Conservation (phyloP, 2,329 filamentous ascomycete genomes). For the Sporothrix inflata region DNA sequence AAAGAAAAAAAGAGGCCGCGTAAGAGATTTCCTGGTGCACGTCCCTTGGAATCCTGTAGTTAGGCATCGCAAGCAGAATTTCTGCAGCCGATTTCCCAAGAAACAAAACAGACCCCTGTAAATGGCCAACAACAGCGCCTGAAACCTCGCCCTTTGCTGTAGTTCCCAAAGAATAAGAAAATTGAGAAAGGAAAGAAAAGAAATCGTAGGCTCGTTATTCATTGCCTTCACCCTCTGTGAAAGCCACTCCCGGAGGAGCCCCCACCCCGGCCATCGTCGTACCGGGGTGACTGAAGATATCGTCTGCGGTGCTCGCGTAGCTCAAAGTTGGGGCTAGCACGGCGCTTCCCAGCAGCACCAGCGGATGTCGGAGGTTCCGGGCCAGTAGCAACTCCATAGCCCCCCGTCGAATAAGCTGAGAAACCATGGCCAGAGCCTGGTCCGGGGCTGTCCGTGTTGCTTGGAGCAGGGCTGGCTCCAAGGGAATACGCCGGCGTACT, state of each 20-base stretch:
- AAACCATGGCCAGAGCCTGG: slow-evolving; percentile 34
- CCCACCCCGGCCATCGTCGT: slow-evolving; percentile 33
- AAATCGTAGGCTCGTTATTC: neutral
- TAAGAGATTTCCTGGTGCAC: neutral
- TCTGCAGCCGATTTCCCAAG: neutral
- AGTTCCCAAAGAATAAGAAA: too few species aligned
- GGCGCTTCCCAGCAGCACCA: slow-evolving; percentile 51
- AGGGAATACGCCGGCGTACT: slow-evolving; percentile 59
- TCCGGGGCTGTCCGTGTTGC: slow-evolving; percentile 49
- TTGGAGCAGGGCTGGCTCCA: slow-evolving; percentile 45
- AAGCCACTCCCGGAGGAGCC: neutral
- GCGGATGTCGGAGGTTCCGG: slow-evolving; percentile 23
- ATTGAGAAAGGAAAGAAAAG: slow-evolving; percentile 3
- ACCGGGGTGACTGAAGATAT: slow-evolving; percentile 41
- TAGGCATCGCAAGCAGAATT: neutral
- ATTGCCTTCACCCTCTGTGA: slow-evolving; percentile 5
- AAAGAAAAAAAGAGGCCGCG: neutral
- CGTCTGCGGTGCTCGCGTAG: slow-evolving; percentile 52
- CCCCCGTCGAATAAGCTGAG: slow-evolving; percentile 8
- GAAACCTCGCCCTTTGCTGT: neutral
- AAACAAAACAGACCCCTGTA: neutral
- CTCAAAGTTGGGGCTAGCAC: slow-evolving; percentile 54
- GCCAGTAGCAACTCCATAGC: neutral
- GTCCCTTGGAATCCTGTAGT: neutral
- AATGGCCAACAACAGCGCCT: neutral